Evolutionary conservation across 2,329 filamentous ascomycete species (phyloP).

Genomic region (Paraconiothyrium sp.): DNA sequence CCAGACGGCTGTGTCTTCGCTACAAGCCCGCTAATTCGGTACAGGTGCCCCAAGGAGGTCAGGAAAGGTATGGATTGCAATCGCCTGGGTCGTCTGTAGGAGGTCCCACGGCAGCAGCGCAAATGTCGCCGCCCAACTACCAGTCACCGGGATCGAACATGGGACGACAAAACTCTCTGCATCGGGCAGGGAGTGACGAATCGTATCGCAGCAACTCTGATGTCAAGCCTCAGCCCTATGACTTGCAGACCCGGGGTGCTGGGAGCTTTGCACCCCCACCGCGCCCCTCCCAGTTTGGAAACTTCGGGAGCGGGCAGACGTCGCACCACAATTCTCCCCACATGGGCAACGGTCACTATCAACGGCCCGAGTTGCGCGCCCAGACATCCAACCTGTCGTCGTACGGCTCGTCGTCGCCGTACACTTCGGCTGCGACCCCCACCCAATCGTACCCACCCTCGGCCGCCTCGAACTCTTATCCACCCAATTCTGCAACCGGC

Average conservation of each 20-base stretch:
- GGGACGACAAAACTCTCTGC: constrained; percentile 42
- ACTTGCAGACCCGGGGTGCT: constrained; percentile 44
- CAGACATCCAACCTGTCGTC: constrained; percentile 48
- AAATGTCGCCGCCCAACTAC: constrained; percentile 48
- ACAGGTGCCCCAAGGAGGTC: constrained; percentile 25
- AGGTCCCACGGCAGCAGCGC: constrained; percentile 32
- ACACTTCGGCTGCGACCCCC: constrained; percentile 52
- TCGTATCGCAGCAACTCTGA: constrained; percentile 40
- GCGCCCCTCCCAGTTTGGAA: constrained; percentile 44
- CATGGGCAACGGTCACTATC: constrained; percentile 44
- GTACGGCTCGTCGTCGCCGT: constrained; percentile 48
- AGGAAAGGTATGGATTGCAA: constrained; percentile 38
- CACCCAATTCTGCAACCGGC: constrained; percentile 44
- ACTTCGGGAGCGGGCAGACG: constrained; percentile 40
- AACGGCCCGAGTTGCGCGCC: constrained; percentile 46
- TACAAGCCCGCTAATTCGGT: constrained; percentile 20
- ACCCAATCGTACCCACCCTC: constrained; percentile 58
- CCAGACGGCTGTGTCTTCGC: constrained; percentile 7
- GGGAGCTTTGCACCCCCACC: constrained; percentile 50
- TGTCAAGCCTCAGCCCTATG: constrained; percentile 46
- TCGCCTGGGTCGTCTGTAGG: constrained; percentile 42
- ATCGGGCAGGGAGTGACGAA: constrained; percentile 48
- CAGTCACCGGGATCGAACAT: constrained; percentile 45
- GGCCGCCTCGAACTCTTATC: constrained; percentile 53
- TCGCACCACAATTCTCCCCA: constrained; percentile 50